These are phyloP conservation scores for Crithidia acanthocephali DNA, from an alignment of 208 protist genomes.

Conservation along the genomic window DNA sequence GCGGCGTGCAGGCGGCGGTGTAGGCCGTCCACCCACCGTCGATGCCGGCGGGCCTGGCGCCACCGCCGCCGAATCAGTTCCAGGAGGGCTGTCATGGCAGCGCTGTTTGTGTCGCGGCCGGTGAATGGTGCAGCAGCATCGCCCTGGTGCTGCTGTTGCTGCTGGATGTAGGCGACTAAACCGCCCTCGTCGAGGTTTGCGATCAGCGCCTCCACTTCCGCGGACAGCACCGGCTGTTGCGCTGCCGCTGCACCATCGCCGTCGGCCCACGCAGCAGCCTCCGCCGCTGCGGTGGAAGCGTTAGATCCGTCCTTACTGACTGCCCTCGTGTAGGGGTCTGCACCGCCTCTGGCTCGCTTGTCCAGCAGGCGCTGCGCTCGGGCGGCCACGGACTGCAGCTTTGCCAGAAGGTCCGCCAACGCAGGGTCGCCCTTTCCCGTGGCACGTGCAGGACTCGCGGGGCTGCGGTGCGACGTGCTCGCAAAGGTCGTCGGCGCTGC, in stretches of 20 bases:
- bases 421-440: not conserved
- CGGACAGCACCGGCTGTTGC: conserved; percentile 15
- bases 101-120: not conserved
- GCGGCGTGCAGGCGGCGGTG: conserved; percentile 44
- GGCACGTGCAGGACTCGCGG: not conserved
- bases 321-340: not conserved
- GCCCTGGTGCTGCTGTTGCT: conserved; percentile 24
- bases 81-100: conserved; percentile 21
- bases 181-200: conserved; percentile 17
- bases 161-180: conserved; percentile 38
- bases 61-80: conserved; percentile 31
- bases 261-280: not conserved
- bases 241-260: not conserved
- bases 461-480: not conserved
- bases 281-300: not conserved
- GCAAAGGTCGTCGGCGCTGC: not conserved
- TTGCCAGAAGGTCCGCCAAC: not conserved
- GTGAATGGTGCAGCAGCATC: too few species aligned
- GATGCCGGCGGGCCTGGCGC: conserved; percentile 14
- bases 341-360: conserved; percentile 3
- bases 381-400: conserved; percentile 8
- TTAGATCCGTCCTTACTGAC: not conserved
- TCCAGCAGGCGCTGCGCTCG: conserved; percentile 18
- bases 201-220: conserved; percentile 34
- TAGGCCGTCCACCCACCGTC: conserved; percentile 37